These are phyloP conservation scores for Populus euphratica DNA, from an alignment of 345 rosid genomes.

Conservation along the genomic window DNA sequence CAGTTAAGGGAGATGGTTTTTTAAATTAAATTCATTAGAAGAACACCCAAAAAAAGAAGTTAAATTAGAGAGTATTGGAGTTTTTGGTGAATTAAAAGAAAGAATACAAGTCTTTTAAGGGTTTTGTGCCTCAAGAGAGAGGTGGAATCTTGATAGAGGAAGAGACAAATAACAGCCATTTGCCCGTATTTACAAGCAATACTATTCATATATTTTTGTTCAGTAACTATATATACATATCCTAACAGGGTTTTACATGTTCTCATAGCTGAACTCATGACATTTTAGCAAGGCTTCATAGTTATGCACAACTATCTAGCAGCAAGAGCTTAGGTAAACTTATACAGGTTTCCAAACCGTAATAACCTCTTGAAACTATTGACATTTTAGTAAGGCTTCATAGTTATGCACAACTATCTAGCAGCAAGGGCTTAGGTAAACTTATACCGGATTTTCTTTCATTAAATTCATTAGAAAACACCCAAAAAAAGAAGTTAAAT, in stretches of 20 bases:
- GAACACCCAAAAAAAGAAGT: no score
- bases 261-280: neutral
- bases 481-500: no score
- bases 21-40: no score
- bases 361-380: constrained; percentile 74
- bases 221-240: no score
- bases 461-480: no score
- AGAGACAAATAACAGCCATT: constrained; percentile 47
- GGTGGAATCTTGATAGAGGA: no score
- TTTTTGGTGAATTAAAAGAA: no score
- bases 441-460: constrained; percentile 20
- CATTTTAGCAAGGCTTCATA: neutral
- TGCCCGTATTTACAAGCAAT: neutral
- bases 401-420: constrained; percentile 1
- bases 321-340: neutral
- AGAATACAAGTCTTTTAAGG: no score
- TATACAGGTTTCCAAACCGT: constrained; percentile 68
- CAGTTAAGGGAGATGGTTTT: no score
- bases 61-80: no score
- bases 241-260: neutral
- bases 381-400: neutral
- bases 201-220: no score
- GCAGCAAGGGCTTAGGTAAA: neutral
- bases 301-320: neutral
- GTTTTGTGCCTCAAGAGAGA: no score